Percentiles rank a stretch among this genome's conserved stretches.
phyloP scores from a whole-genome alignment of 768 basidiomycete genomes.

The Gymnopilus junonius region DNA sequence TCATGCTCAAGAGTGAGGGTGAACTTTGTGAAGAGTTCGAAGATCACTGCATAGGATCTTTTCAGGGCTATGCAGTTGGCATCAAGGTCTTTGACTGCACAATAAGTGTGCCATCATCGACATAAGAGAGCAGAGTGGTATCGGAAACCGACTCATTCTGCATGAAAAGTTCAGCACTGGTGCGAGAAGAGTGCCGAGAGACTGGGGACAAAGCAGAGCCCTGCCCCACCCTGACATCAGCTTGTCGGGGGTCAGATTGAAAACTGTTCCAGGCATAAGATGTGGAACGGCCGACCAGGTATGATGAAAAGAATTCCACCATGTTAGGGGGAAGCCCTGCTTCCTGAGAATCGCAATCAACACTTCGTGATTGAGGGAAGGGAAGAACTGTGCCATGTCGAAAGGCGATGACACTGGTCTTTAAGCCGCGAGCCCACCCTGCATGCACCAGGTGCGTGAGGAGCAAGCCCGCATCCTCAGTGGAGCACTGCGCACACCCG shows the following conservation, averaged over 20 bases:
- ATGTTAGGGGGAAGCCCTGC: background rate
- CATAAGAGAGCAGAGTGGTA: too few species aligned
- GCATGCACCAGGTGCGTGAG: slow-evolving; percentile 20
- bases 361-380: slow-evolving; percentile 12
- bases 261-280: slow-evolving; percentile 8
- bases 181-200: too few species aligned
- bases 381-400: slow-evolving; percentile 14
- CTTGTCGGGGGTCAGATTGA: background rate
- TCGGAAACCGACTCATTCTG: too few species aligned
- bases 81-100: too few species aligned
- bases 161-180: too few species aligned
- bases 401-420: slow-evolving; percentile 8
- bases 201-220: slow-evolving; percentile 7
- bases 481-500: slow-evolving; percentile 18
- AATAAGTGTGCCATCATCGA: too few species aligned
- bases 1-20: too few species aligned
- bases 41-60: too few species aligned
- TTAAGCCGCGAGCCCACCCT: background rate
- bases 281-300: slow-evolving; percentile 5
- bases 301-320: slow-evolving; percentile 2
- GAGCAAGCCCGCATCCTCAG: slow-evolving; percentile 22
- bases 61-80: too few species aligned
- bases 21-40: too few species aligned
- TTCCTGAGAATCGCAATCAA: background rate
- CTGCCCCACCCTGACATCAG: slow-evolving; percentile 8